These are phyloP conservation scores for Fraxinus xanthoxyloides DNA, from an alignment of 305 asterid species.

Conservation along the genomic window DNA sequence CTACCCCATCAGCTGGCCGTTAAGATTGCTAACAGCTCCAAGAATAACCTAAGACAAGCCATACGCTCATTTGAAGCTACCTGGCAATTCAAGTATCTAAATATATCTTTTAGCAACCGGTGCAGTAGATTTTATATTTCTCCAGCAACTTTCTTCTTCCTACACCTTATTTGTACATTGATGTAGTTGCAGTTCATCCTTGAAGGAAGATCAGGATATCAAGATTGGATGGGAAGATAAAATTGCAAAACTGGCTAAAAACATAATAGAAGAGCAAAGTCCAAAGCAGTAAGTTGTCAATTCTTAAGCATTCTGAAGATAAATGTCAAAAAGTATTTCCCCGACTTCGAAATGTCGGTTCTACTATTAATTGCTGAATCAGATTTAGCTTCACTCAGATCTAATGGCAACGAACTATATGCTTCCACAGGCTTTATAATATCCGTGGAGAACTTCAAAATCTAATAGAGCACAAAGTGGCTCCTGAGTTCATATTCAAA, in stretches of 20 bases:
- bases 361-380: not conserved
- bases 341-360: not conserved
- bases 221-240: slow-evolving; percentile 89
- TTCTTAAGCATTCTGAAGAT: not conserved
- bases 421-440: slow-evolving; percentile 51
- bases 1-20: slow-evolving; percentile 54
- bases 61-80: slow-evolving; percentile 92
- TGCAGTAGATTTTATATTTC: slow-evolving; percentile 4
- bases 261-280: slow-evolving; percentile 76
- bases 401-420: slow-evolving; percentile 21
- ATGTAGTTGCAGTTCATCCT: slow-evolving; percentile 45
- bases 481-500: slow-evolving; percentile 72
- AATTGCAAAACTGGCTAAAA: slow-evolving; percentile 66
- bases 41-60: slow-evolving; percentile 87
- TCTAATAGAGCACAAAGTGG: slow-evolving; percentile 75
- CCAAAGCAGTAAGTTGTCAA: slow-evolving; percentile 71
- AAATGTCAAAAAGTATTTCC: not conserved
- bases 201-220: slow-evolving; percentile 63
- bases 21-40: slow-evolving; percentile 63
- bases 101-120: not conserved
- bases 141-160: slow-evolving; percentile 15
- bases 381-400: not conserved
- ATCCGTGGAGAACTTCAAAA: slow-evolving; percentile 80
- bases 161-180: slow-evolving; percentile 23
- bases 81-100: slow-evolving; percentile 62